These are phyloP conservation scores for Zelopaecilomyces penicillatus DNA, from an alignment of 2,329 filamentous ascomycete genomes.

Conservation along the genomic window DNA sequence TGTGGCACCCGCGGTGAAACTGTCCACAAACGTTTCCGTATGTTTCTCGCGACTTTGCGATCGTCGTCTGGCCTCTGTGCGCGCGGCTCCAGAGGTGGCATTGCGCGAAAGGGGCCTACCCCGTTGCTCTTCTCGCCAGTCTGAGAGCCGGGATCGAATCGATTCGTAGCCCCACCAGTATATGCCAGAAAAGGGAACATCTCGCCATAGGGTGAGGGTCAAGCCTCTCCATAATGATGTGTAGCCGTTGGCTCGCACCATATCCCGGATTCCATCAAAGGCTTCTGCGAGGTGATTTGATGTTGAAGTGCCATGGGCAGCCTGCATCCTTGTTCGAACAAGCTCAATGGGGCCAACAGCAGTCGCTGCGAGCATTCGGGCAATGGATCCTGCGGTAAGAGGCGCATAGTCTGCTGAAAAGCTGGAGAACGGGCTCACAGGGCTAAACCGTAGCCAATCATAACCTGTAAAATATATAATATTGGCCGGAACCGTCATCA, in stretches of 20 bases:
- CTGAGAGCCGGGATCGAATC: conserved; percentile 62
- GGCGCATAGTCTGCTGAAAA: conserved; percentile 65
- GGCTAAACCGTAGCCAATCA: conserved; percentile 78
- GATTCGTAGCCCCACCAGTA: conserved; percentile 99
- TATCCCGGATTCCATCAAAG: conserved; percentile 63
- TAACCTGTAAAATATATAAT: conserved; percentile 99
- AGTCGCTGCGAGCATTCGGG: conserved; percentile 71
- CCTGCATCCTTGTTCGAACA: conserved; percentile 86
- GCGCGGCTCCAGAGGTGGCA: conserved; percentile 21
- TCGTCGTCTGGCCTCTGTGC: conserved; percentile 38
- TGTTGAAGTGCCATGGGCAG: conserved; percentile 49
- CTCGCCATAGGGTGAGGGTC: conserved; percentile 86
- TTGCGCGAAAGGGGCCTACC: conserved; percentile 30
- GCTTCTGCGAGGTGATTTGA: conserved; percentile 73
- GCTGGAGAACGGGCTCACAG: conserved; percentile 60
- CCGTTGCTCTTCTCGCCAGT: conserved; percentile 50
- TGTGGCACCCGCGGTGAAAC: conserved; percentile 75
- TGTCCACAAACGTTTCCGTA: conserved; percentile 72
- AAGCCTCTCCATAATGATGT: conserved; percentile 82
- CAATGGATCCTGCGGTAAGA: conserved; percentile 68
- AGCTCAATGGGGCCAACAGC: conserved; percentile 88
- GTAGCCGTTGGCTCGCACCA: conserved; percentile 72
- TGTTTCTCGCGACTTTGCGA: conserved; percentile 63
- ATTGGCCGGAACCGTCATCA: conserved; percentile 91
- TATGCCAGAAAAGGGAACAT: conserved; percentile 92